phyloP scores from a whole-genome alignment of 495 filamentous ascomycete species.

The Tuber umbilicatum region DNA sequence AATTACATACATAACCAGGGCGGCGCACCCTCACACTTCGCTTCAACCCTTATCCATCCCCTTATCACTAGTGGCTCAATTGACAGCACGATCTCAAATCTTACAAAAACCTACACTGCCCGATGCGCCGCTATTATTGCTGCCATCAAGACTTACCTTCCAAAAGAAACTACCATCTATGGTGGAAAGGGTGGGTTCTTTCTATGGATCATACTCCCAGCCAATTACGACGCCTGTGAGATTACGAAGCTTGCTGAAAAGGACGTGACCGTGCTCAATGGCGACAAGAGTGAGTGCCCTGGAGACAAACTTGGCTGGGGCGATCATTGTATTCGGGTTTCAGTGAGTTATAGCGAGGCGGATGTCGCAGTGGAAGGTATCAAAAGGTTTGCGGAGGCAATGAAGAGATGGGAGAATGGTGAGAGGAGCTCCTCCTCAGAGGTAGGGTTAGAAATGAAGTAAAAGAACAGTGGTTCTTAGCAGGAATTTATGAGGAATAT shows the following conservation, averaged over 20 bases:
- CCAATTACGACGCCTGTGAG: slow-evolving; percentile 22
- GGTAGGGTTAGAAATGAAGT: slow-evolving; percentile 6
- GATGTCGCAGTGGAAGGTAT: slow-evolving; percentile 35
- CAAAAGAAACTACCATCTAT: slow-evolving; percentile 16
- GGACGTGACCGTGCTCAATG: slow-evolving; percentile 29
- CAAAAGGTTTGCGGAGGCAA: slow-evolving; percentile 30
- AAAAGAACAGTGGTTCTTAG: background rate
- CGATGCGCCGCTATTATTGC: slow-evolving; percentile 14
- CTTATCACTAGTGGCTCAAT: slow-evolving; percentile 29
- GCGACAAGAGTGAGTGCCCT: slow-evolving; percentile 34
- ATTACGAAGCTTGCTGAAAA: slow-evolving; percentile 25
- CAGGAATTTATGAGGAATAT: background rate
- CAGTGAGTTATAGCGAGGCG: slow-evolving; percentile 33
- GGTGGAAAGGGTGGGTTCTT: slow-evolving; percentile 40
- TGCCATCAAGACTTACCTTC: slow-evolving; percentile 26
- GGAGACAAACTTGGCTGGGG: slow-evolving; percentile 33
- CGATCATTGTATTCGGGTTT: slow-evolving; percentile 30
- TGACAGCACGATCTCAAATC: slow-evolving; percentile 14
- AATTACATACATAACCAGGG: slow-evolving; percentile 15
- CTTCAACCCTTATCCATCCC: slow-evolving; percentile 22
- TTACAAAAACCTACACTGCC: slow-evolving; percentile 23
- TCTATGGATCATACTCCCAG: slow-evolving; percentile 32
- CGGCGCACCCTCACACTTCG: slow-evolving; percentile 35
- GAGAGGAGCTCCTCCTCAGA: slow-evolving; percentile 1
- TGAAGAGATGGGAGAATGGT: slow-evolving; percentile 27